A percentile compares a stretch with the other conserved stretches of the same genome.
Evolutionary conservation across 2,329 filamentous ascomycete genomes (phyloP).

Genomic region (Coleophoma eucalyptorum): DNA sequence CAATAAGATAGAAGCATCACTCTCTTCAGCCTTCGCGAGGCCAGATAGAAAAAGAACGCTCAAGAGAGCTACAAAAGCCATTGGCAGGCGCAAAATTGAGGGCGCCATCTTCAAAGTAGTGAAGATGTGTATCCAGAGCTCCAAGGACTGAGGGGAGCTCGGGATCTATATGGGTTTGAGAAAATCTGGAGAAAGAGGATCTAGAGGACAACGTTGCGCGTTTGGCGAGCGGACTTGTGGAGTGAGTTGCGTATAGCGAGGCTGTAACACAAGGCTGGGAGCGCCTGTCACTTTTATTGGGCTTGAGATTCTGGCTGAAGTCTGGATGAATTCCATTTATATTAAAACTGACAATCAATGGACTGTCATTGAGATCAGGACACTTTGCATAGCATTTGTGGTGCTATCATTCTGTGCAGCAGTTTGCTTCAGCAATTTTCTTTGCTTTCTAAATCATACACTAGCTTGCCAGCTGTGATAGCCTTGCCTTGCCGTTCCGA

Average conservation of each 20-base stretch:
- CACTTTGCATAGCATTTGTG: too few relatives aligned
- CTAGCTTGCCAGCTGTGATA: too few relatives aligned
- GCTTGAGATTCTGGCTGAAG: neutral
- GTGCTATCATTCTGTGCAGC: too few relatives aligned
- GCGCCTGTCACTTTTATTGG: neutral
- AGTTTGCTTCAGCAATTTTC: too few relatives aligned
- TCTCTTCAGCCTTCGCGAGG: constrained; percentile 10
- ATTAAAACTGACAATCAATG: neutral
- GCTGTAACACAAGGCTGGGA: constrained; percentile 18
- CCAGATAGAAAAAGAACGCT: constrained; percentile 2
- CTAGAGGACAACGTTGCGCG: constrained; percentile 22
- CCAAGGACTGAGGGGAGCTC: constrained; percentile 14
- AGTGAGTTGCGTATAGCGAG: constrained; percentile 12
- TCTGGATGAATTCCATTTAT: neutral
- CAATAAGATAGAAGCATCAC: constrained; percentile 22
- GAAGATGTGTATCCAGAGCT: constrained; percentile 15
- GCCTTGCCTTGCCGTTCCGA: too few relatives aligned
- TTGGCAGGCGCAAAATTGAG: constrained; percentile 6
- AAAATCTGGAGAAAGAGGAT: constrained; percentile 5
- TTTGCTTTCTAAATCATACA: too few relatives aligned
- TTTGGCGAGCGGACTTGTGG: constrained; percentile 14
- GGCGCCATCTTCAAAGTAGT: constrained; percentile 16
- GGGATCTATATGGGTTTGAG: neutral
- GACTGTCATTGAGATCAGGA: too few relatives aligned
- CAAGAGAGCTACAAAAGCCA: neutral